A percentile compares a stretch with the other conserved stretches of the same genome.
Conservation (phyloP, 345 rosid species). For the Eucalyptus regnans region DNA sequence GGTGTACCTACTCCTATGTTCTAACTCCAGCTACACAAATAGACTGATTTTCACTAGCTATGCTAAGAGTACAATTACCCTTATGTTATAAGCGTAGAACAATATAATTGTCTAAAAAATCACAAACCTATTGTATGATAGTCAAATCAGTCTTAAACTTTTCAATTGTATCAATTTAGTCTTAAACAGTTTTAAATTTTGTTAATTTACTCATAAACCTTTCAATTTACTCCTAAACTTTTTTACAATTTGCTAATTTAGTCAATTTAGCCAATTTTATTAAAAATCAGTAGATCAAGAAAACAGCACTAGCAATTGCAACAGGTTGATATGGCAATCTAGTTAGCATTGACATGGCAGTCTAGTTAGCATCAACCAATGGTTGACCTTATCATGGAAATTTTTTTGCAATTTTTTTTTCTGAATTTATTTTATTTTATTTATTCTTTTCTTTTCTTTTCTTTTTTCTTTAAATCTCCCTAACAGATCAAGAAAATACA, state of each 20-base stretch:
- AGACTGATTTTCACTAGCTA: not conserved
- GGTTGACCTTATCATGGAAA: not conserved
- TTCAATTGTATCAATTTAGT: too few species aligned
- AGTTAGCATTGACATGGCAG: not conserved
- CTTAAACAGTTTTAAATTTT: too few species aligned
- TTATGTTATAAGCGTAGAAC: not conserved
- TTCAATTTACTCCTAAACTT: not conserved
- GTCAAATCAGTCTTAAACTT: not conserved
- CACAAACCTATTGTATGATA: too few species aligned
- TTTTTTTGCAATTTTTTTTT: not conserved
- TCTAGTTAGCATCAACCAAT: not conserved
- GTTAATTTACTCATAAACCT: too few species aligned
- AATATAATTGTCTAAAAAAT: too few species aligned
- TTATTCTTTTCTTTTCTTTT: too few species aligned
- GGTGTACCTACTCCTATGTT: not conserved
- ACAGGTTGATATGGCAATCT: accelerated
- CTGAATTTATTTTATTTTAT: too few species aligned
- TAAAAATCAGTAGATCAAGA: too few species aligned
- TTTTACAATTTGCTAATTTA: too few species aligned
- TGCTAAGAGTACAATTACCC: not conserved
- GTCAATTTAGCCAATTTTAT: not conserved
- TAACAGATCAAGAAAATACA: not conserved
- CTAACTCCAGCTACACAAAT: not conserved
- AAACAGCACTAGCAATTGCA: accelerated
- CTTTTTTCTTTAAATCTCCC: not conserved